Evolutionary conservation across 2,329 filamentous ascomycete species (phyloP), one percentile per base, ranked within the genome.

Genomic region (Metarhizium guizhouense): DNA sequence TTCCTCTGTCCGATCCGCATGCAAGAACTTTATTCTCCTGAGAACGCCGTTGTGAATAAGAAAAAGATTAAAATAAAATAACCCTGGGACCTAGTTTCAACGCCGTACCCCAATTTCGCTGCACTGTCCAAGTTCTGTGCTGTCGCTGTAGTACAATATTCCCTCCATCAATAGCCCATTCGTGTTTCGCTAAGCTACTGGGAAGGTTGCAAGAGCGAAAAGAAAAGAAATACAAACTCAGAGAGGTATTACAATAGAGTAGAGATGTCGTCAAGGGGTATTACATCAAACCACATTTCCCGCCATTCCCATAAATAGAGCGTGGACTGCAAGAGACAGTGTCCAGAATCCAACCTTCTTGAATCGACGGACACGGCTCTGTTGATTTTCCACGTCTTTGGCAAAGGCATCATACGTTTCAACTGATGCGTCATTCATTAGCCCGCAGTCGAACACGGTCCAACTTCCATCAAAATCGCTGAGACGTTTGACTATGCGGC

Each of bases 331-430:
- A 56, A 99, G 76, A 63, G 93, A 92, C 55, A 97, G 78, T 3
- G 91, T 96, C 94, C 94, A 99, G 65, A 97, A 86, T 36, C 94
- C 94, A 32, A 96, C 94, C 73, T 97, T 96, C 70, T 92, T 95
- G 68, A 99, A 87, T 48, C 94, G 81, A 52, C 93, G 81, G 62
- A 90, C 87, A 53, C 91, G 85, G 61, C 87, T 89, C 69, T 95
- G 87, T 64, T 94, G 88, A 71, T 96, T 88, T 59, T 91, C 86
- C 36, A 99, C 90, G 69, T 96, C 90, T 60, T 85, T 84, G 42
- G 91, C 91, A 72, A 99, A 97, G 0, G 94, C 94, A 64, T 93
- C 85, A 69, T 99, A 99, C 53, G 91, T 91, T 80, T 96, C 94
- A 60, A 88, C 90, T 6, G 88, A 93, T 58, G 95, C 76, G 71